Conservation (phyloP, 331 rosid genomes). For the Spiraea crenata region DNA sequence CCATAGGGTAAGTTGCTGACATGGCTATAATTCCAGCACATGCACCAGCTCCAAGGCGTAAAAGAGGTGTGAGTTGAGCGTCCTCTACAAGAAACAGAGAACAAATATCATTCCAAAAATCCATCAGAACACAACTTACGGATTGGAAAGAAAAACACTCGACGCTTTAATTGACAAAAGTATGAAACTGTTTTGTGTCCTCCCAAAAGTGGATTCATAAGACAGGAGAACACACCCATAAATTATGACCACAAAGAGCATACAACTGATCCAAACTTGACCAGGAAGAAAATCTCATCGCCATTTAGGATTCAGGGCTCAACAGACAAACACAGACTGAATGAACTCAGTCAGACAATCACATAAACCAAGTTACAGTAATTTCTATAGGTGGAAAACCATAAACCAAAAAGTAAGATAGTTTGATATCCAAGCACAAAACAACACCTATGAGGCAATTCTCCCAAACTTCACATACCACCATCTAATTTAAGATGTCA, state of each 20-base stretch:
- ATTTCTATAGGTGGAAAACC: slow-evolving; percentile 2
- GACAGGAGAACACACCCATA: background rate
- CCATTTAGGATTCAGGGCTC: background rate
- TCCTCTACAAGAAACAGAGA: slow-evolving; percentile 39
- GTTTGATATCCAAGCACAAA: slow-evolving; percentile 1
- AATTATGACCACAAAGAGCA: background rate
- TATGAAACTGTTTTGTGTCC: background rate
- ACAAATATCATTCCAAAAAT: slow-evolving; percentile 7
- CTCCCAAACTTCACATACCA: background rate
- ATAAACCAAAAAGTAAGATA: background rate
- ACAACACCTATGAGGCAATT: background rate
- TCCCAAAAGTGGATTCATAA: background rate
- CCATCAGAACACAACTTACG: background rate
- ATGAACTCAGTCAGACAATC: slow-evolving; percentile 1
- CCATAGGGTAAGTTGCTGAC: slow-evolving; percentile 72
- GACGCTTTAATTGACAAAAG: background rate
- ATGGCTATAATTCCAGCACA: slow-evolving; percentile 76
- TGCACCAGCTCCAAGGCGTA: slow-evolving; percentile 78
- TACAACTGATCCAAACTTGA: background rate
- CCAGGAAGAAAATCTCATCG: background rate
- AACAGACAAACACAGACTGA: background rate
- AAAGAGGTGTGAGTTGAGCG: slow-evolving; percentile 64
- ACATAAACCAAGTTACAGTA: background rate
- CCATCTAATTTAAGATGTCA: background rate
- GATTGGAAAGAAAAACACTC: too few relatives aligned